Percentiles rank a stretch among this genome's conserved stretches.
Evolutionary conservation across 768 basidiomycete genomes (phyloP).

Genomic region (Leucosporidium yakuticum): DNA sequence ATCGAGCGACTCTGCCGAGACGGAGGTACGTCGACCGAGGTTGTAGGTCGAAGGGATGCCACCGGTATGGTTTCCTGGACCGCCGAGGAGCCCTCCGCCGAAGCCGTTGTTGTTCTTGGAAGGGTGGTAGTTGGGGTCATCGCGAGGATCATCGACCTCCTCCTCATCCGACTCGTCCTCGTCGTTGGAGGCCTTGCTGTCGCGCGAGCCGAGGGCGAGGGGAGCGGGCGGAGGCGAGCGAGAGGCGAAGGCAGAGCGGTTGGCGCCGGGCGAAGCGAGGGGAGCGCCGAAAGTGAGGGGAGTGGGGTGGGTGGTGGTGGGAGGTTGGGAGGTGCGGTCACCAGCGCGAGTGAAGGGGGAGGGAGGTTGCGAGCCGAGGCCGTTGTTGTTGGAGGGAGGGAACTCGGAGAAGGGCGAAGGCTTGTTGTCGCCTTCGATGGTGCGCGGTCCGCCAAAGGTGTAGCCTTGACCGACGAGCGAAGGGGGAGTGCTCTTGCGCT

Average conservation of each 20-base stretch:
- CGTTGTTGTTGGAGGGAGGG: conserved; percentile 6
- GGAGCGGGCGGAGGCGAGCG: conserved; percentile 3
- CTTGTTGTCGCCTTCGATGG: conserved; percentile 8
- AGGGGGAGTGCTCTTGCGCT: neutral
- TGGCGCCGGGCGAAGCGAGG: neutral
- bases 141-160: conserved; percentile 35
- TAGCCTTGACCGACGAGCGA: conserved; percentile 26
- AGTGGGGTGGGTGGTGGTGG: neutral
- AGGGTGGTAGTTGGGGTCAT: conserved; percentile 33
- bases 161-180: conserved; percentile 15
- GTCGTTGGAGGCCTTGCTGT: neutral
- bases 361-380: too few species aligned
- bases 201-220: conserved; percentile 11
- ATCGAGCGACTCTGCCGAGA: conserved; percentile 92
- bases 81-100: neutral
- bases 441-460: conserved; percentile 32
- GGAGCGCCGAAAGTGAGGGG: conserved; percentile 2
- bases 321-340: neutral
- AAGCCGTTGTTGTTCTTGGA: neutral
- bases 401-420: conserved; percentile 30
- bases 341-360: conserved; percentile 8
- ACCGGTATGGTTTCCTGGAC: neutral
- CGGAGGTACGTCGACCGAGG: conserved; percentile 85
- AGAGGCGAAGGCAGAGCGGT: neutral
- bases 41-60: conserved; percentile 63